Conservation (phyloP, 805 yeast species). For the Metschnikowia corniflorae region DNA sequence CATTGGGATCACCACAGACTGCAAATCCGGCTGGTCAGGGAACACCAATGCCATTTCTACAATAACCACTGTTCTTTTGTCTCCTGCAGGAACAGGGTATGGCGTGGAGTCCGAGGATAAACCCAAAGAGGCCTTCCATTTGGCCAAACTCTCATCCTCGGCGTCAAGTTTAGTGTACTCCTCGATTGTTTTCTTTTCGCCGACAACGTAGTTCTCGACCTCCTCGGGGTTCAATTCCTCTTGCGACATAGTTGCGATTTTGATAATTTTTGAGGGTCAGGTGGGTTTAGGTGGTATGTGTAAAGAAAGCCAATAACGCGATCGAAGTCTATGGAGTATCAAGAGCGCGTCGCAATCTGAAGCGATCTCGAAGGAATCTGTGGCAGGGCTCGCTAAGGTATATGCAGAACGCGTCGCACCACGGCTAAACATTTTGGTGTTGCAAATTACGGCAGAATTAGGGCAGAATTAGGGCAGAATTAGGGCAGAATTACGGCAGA, state of each 20-base stretch:
- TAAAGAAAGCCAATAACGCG: no score
- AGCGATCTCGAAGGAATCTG: no score
- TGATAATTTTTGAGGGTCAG: neutral
- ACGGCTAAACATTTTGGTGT: no score
- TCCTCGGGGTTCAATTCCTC: constrained; percentile 60
- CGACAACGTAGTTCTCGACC: constrained; percentile 60
- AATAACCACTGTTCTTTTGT: constrained; percentile 73
- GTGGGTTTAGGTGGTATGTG: no score
- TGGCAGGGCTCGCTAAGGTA: no score
- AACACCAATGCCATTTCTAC: constrained; percentile 69
- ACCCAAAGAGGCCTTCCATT: constrained; percentile 90
- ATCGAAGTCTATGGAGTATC: no score
- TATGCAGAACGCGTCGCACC: no score
- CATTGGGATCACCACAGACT: constrained; percentile 65
- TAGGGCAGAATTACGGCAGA: no score
- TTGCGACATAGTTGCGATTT: constrained; percentile 19
- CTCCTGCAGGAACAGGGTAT: constrained; percentile 66
- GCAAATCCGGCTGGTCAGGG: constrained; percentile 52
- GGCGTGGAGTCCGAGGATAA: constrained; percentile 51
- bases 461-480: no score
- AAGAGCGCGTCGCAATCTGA: no score
- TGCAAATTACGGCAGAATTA: no score
- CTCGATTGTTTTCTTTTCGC: constrained; percentile 72
- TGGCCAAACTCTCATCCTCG: constrained; percentile 83
- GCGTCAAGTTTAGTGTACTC: constrained; percentile 84